phyloP scores from a whole-genome alignment of 345 rosid species.

The Corymbia maculata region DNA sequence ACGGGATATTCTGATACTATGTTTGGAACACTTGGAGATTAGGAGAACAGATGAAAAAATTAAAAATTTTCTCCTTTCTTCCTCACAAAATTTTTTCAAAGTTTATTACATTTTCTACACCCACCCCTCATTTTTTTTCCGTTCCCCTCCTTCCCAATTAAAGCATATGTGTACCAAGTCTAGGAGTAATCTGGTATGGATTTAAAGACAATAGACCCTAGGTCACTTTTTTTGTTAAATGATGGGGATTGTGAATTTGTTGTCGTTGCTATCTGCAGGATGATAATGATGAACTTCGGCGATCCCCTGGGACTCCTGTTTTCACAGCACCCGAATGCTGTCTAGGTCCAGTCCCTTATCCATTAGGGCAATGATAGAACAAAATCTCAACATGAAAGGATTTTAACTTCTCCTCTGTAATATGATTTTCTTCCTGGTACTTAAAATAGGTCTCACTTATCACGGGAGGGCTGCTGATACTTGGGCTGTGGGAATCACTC shows the following conservation, averaged over 20 bases:
- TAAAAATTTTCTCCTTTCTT: not conserved
- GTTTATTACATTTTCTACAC: not conserved
- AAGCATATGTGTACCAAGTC: not conserved
- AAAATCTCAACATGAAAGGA: not conserved
- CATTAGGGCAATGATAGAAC: not conserved
- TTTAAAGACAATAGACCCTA: not conserved
- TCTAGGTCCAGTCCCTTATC: conserved; percentile 41
- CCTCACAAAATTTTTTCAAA: not conserved
- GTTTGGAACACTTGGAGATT: not conserved
- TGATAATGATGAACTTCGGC: conserved; percentile 89
- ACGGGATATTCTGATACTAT: not conserved
- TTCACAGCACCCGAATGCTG: conserved; percentile 99
- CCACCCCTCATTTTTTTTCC: not conserved
- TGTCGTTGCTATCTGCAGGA: conserved; percentile 24
- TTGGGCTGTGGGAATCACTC: conserved; percentile 94
- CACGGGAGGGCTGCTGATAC: conserved; percentile 90
- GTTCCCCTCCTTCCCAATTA: not conserved
- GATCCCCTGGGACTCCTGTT: conserved; percentile 99
- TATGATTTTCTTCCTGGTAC: not conserved
- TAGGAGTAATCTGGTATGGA: not conserved
- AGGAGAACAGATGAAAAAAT: not conserved
- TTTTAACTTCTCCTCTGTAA: not conserved
- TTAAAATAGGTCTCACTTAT: conserved; percentile 63
- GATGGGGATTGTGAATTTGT: not conserved
- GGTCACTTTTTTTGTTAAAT: not conserved